These are phyloP conservation scores for Petasospora rhodanensis DNA, from an alignment of 1,139 yeast genomes.

Conservation along the genomic window DNA sequence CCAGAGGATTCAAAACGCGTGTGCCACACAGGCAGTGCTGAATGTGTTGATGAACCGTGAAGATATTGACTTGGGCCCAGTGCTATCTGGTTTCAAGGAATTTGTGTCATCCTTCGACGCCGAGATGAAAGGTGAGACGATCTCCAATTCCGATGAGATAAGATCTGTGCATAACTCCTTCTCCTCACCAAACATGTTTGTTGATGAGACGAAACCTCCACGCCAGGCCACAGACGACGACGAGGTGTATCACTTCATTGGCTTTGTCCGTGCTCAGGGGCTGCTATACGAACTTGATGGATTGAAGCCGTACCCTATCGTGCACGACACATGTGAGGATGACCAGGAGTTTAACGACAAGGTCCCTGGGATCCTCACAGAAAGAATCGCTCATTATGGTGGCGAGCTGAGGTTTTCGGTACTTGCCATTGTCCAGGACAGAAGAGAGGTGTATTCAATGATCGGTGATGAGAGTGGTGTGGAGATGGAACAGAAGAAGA, in stretches of 20 bases:
- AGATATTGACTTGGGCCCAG: constrained; percentile 46
- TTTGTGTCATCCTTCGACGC: constrained; percentile 56
- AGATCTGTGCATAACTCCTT: constrained; percentile 62
- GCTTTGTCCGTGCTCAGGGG: constrained; percentile 46
- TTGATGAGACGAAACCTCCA: constrained; percentile 36
- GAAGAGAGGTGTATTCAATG: constrained; percentile 35
- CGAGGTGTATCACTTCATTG: constrained; percentile 61
- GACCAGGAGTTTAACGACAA: constrained; percentile 41
- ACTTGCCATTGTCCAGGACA: constrained; percentile 51
- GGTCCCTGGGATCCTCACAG: constrained; percentile 41
- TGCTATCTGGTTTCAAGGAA: constrained; percentile 42
- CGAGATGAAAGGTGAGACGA: constrained; percentile 57
- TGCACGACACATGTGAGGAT: constrained; percentile 41
- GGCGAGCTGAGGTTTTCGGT: constrained; percentile 58
- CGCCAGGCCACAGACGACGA: constrained; percentile 39
- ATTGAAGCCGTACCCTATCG: constrained; percentile 53
- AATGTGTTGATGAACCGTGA: constrained; percentile 47
- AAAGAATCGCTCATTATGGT: constrained; percentile 43
- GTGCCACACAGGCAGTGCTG: constrained; percentile 77
- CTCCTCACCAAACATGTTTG: constrained; percentile 50
- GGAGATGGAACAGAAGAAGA: constrained; percentile 31
- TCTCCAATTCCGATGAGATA: constrained; percentile 57
- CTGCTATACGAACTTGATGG: constrained; percentile 66
- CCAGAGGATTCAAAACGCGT: constrained; percentile 66
- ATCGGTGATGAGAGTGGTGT: constrained; percentile 38